Evolutionary conservation across 305 asterid species (phyloP), one percentile per base, ranked within the genome.

Genomic region (Fraxinus floribunda): DNA sequence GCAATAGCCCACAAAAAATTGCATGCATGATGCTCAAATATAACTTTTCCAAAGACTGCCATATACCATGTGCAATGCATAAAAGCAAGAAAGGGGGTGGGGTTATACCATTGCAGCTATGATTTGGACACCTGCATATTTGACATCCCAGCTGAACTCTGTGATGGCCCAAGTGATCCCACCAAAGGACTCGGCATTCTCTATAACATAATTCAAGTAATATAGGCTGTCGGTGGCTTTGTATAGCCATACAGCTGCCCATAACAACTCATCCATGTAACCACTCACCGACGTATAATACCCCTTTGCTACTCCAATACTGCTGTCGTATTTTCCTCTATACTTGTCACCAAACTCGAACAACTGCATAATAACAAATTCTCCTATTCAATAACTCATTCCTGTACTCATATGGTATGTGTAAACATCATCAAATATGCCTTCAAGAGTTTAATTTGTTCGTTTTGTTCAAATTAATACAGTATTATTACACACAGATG

Each of bases 141-240:
- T 95, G 64, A 92, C 97, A 76, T 95, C 99, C 98, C 99, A 95
- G 86, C 98, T 91, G 91, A 95, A 95, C 30, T 95, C 99, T 1
- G 91, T n/a, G 18, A 94, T 90, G 89, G 97, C 80, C 98, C 98
- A 94, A 77, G 95, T 93, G 88, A 89, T 90, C 90, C 99, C 99
- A 86, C 98, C 98, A 83, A 91, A 90, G 29, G 93, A 76, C 13
- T 71, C 3, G 30, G 91, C 98, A 30, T 93, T 94, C 0, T 89
- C 76, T 13, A 91, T 81, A 0, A 85, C 92, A 88, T 94, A 95
- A 78, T 92, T 91, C 79, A 94, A 85, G 87, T 85, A 95, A n/a
- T 46, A 4, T 0, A 11, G 3, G 30, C 88, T 90, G 94, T 91
- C 94, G 93, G 97, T 95, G 91, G 99, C 97, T n/a, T 85, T 94